A percentile compares a stretch with the other conserved stretches of the same genome.
These are phyloP conservation scores for Castanospermum australe DNA, from an alignment of 306 rosid genomes.

Conservation along the genomic window DNA sequence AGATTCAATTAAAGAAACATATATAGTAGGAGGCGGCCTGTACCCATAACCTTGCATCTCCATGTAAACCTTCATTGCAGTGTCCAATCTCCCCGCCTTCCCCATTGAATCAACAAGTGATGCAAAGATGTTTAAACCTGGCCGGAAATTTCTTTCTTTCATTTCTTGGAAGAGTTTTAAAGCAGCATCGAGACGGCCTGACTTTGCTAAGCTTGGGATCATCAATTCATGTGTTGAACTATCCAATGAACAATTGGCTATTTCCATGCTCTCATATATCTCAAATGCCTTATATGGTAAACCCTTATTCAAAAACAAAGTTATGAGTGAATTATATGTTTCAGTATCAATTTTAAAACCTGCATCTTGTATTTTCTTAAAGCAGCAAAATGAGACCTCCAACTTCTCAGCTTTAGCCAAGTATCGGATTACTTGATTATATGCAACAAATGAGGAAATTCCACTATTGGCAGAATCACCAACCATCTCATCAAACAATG, in stretches of 20 bases:
- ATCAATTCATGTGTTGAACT: conserved; percentile 83
- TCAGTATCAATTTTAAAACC: conserved; percentile 66
- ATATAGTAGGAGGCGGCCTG: conserved; percentile 68
- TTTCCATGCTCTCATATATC: conserved; percentile 89
- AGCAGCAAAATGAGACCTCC: conserved; percentile 85
- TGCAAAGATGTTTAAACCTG: conserved; percentile 56
- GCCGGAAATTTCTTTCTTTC: conserved; percentile 72
- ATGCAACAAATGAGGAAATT: conserved; percentile 48
- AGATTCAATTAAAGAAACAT: conserved; percentile 80
- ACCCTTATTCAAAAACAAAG: conserved; percentile 84
- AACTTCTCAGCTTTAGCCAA: conserved; percentile 88
- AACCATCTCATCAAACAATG: conserved; percentile 85
- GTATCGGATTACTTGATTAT: conserved; percentile 73
- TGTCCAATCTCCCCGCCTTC: conserved; percentile 88
- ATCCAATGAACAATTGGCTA: conserved; percentile 60
- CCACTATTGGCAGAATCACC: conserved; percentile 56
- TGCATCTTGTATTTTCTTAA: conserved; percentile 72
- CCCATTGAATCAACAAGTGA: conserved; percentile 96
- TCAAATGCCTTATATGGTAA: conserved; percentile 91
- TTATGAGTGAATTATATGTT: conserved; percentile 77
- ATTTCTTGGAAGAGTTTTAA: conserved; percentile 81
- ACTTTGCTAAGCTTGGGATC: conserved; percentile 89
- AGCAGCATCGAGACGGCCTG: conserved; percentile 94
- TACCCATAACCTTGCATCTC: conserved; percentile 83
- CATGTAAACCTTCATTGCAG: conserved; percentile 80